Evolutionary conservation across 257 asterid species (phyloP).

Genomic region (Salvia hispanica): DNA sequence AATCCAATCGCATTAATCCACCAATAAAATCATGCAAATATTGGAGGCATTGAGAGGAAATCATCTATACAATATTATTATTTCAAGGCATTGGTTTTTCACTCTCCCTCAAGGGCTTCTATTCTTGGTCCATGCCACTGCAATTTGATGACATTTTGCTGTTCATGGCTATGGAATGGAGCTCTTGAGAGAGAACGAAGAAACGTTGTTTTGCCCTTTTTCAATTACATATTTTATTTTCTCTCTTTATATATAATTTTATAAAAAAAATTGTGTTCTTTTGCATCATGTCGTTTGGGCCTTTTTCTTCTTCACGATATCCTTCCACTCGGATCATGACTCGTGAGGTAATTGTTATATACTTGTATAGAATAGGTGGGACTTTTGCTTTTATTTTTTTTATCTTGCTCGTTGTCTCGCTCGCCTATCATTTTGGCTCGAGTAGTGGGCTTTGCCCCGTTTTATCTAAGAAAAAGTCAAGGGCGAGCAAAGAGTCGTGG

Average conservation of each 20-base stretch:
- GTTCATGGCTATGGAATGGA: conserved; percentile 26
- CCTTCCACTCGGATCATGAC: too few species aligned
- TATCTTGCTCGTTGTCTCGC: neutral
- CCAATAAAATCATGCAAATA: conserved; percentile 1
- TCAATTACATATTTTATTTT: neutral
- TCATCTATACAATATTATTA: neutral
- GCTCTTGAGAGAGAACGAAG: conserved; percentile 38
- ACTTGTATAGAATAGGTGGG: too few species aligned
- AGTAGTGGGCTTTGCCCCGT: too few species aligned
- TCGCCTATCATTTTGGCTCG: too few species aligned
- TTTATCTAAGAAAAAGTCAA: too few species aligned
- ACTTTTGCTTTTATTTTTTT: neutral
- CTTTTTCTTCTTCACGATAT: too few species aligned
- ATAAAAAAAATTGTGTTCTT: too few species aligned
- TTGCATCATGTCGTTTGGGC: too few species aligned
- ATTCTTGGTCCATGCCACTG: conserved; percentile 7
- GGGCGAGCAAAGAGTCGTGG: too few species aligned
- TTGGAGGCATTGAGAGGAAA: too few species aligned
- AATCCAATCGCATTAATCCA: conserved; percentile 27
- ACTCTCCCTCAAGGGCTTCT: conserved; percentile 53
- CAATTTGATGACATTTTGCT: neutral
- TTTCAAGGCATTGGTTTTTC: conserved; percentile 39
- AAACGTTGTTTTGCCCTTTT: conserved; percentile 33
- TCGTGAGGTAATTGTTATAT: too few species aligned
- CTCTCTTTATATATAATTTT: too few species aligned